Evolutionary conservation across 2,329 filamentous ascomycete genomes (phyloP).

Genomic region (Diaporthe sp.): DNA sequence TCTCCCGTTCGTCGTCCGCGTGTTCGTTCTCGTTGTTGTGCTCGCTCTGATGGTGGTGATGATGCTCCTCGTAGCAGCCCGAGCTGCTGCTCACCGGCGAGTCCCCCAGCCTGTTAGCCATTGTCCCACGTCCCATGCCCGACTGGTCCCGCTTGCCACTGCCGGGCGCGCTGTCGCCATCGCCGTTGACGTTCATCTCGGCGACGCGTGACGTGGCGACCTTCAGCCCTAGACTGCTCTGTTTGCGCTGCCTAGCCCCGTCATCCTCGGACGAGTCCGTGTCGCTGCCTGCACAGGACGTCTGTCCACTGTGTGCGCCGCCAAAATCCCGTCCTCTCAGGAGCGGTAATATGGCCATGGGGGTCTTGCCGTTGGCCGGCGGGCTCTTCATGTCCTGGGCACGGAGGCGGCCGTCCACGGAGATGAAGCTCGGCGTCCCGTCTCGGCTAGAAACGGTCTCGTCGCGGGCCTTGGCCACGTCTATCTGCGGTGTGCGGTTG

Average conservation of each 20-base stretch:
- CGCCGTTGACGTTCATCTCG: slow-evolving; percentile 37
- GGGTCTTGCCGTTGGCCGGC: slow-evolving; percentile 40
- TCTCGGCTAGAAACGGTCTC: slow-evolving; percentile 67
- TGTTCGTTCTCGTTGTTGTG: slow-evolving; percentile 56
- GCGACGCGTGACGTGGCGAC: slow-evolving; percentile 33
- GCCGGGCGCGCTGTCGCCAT: slow-evolving; percentile 28
- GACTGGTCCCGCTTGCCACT: slow-evolving; percentile 41
- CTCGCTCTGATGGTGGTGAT: slow-evolving; percentile 37
- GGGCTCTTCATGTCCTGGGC: slow-evolving; percentile 54
- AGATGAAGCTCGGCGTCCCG: slow-evolving; percentile 68
- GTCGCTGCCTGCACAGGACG: slow-evolving; percentile 63
- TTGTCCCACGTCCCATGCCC: slow-evolving; percentile 48
- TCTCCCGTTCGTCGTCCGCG: slow-evolving; percentile 41
- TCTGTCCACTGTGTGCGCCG: slow-evolving; percentile 70
- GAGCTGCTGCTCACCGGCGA: slow-evolving; percentile 49
- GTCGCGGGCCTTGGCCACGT: slow-evolving; percentile 58
- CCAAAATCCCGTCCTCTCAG: slow-evolving; percentile 70
- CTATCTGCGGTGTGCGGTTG: slow-evolving; percentile 49
- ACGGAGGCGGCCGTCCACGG: slow-evolving; percentile 64
- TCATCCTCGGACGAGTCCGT: slow-evolving; percentile 61
- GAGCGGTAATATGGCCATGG: slow-evolving; percentile 38
- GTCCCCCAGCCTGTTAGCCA: slow-evolving; percentile 62
- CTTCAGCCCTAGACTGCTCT: slow-evolving; percentile 35
- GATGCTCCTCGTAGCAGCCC: slow-evolving; percentile 26
- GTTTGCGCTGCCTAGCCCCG: slow-evolving; percentile 40